These are phyloP conservation scores for Solanum acaule DNA, from an alignment of 257 asterid genomes.

Conservation along the genomic window DNA sequence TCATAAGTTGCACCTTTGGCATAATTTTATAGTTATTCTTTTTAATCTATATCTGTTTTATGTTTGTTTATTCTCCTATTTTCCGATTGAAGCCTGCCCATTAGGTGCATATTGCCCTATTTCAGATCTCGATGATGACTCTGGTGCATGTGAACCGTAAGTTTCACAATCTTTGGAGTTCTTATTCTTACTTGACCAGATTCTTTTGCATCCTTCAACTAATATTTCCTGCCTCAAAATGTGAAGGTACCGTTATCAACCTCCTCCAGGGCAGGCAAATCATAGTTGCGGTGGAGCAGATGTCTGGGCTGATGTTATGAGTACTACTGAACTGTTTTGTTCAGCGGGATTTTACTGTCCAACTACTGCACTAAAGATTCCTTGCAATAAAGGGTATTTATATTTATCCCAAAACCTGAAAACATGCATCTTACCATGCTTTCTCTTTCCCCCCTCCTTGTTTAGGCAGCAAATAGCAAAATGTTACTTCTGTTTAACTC, in stretches of 20 bases:
- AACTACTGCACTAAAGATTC: slow-evolving; percentile 43
- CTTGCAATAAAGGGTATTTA: slow-evolving; percentile 78
- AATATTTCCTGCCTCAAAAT: background rate
- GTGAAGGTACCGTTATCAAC: slow-evolving; percentile 77
- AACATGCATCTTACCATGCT: background rate
- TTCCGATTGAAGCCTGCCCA: slow-evolving; percentile 75
- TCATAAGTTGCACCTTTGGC: background rate
- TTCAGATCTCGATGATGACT: slow-evolving; percentile 52
- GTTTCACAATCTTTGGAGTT: slow-evolving; percentile 14
- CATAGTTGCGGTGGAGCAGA: slow-evolving; percentile 95
- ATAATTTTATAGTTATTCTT: background rate
- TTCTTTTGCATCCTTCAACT: background rate
- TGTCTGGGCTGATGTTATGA: slow-evolving; percentile 71
- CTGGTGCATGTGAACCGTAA: slow-evolving; percentile 96
- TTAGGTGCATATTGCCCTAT: slow-evolving; percentile 87
- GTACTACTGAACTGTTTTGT: slow-evolving; percentile 67
- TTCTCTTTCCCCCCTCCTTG: background rate
- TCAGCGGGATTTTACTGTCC: slow-evolving; percentile 91
- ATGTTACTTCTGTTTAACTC: background rate
- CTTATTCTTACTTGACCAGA: background rate
- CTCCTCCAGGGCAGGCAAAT: slow-evolving; percentile 77
- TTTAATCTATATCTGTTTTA: background rate
- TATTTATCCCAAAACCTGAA: slow-evolving; percentile 15
- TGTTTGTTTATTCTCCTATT: background rate
- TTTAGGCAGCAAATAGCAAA: background rate